A percentile compares a stretch with the other conserved stretches of the same genome.
phyloP scores from a whole-genome alignment of 2,329 filamentous ascomycete genomes.

The Trichoderma atroviride region DNA sequence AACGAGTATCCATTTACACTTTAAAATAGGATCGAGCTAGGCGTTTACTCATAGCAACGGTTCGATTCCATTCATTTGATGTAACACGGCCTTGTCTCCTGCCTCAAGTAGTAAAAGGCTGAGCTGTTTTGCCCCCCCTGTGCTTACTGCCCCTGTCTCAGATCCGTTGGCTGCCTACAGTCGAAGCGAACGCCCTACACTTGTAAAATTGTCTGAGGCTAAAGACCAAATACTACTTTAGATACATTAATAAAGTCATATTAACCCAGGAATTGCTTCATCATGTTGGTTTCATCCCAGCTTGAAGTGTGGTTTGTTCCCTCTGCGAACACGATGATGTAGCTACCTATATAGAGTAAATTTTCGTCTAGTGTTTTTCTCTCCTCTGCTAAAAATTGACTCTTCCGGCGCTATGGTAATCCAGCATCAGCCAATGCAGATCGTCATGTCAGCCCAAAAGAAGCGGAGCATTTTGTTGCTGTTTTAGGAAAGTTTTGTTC shows the following conservation, averaged over 20 bases:
- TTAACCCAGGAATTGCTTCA: not conserved
- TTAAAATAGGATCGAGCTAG: not conserved
- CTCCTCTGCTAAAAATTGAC: not conserved
- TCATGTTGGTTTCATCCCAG: not conserved
- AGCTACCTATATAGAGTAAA: not conserved
- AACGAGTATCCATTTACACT: not conserved
- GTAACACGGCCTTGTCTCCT: not conserved
- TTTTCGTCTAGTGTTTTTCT: not conserved
- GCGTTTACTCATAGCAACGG: not conserved
- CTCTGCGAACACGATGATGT: not conserved
- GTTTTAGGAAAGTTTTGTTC: conserved; percentile 4
- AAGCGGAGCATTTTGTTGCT: not conserved
- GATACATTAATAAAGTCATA: not conserved
- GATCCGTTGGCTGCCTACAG: conserved; percentile 4
- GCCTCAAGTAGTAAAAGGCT: conserved; percentile 7
- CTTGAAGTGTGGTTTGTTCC: too few species aligned
- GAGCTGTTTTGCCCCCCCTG: conserved; percentile 13
- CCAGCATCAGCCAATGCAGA: conserved; percentile 8
- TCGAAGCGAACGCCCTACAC: not conserved
- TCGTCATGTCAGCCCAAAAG: not conserved
- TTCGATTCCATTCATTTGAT: not conserved
- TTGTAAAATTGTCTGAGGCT: not conserved
- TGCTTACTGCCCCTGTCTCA: conserved; percentile 16
- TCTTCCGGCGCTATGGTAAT: not conserved
- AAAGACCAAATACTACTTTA: not conserved